A percentile compares a stretch with the other conserved stretches of the same genome.
These are phyloP conservation scores for Reutealis trisperma DNA, from an alignment of 345 rosid genomes.

Conservation along the genomic window DNA sequence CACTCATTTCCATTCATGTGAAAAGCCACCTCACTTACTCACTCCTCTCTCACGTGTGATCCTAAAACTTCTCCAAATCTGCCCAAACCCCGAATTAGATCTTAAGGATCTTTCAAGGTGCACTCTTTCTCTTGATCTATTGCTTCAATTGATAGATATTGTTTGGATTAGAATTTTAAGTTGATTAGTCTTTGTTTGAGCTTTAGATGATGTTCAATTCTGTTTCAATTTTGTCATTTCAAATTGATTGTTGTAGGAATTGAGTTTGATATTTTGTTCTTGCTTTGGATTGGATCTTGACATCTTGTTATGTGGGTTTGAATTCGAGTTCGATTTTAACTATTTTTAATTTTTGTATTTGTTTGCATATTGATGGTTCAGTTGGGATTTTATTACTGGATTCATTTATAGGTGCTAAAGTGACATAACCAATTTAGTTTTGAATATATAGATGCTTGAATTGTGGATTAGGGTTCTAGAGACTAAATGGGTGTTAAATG, in stretches of 20 bases:
- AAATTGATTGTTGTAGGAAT: not conserved
- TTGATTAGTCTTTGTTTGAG: not conserved
- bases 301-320: not conserved
- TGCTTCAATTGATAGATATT: not conserved
- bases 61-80: not conserved
- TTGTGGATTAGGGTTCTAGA: no score
- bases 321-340: not conserved
- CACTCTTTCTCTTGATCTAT: not conserved
- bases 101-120: constrained; percentile 10
- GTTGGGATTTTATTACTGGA: no score
- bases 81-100: not conserved
- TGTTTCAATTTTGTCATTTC: not conserved
- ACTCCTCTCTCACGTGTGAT: not conserved
- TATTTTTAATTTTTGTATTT: not conserved
- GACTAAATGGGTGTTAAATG: no score
- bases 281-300: not conserved
- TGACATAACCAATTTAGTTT: no score
- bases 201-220: not conserved
- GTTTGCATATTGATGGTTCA: not conserved
- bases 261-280: not conserved
- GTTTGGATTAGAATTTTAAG: not conserved
- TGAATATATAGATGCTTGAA: no score
- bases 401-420: no score
- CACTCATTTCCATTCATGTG: not conserved
- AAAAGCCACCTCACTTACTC: not conserved